These are phyloP conservation scores for Colletotrichum theobromicola DNA, from an alignment of 2,329 filamentous ascomycete species.

Conservation along the genomic window DNA sequence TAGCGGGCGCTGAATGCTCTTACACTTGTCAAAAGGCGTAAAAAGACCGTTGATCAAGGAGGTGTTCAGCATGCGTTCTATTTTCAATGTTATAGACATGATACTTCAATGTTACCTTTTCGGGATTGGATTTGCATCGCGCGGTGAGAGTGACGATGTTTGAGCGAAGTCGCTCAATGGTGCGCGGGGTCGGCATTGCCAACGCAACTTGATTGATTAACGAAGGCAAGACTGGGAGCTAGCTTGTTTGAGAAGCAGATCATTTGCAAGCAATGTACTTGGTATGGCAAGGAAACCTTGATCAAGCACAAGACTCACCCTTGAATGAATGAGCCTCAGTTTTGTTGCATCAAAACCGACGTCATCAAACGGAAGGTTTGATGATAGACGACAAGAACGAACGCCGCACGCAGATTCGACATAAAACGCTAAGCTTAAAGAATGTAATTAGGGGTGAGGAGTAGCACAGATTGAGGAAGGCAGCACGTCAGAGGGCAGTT, in stretches of 20 bases:
- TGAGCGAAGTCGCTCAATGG: neutral
- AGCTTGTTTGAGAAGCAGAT: neutral
- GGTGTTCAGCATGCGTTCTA: neutral
- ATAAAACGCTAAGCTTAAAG: no score
- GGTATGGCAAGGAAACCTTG: rapidly evolving
- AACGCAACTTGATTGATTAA: neutral
- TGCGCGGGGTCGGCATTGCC: no score
- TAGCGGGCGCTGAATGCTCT: neutral
- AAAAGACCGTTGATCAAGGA: neutral
- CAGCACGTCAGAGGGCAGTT: no score
- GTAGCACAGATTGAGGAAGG: no score
- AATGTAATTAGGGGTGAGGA: no score
- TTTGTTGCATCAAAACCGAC: neutral
- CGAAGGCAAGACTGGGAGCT: neutral
- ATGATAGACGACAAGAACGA: neutral
- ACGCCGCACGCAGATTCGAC: no score
- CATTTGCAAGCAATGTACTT: rapidly evolving
- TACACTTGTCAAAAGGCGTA: neutral
- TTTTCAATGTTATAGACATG: rapidly evolving
- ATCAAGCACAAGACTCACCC: neutral
- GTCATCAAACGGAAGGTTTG: neutral
- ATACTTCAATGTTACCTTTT: neutral
- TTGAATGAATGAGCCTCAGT: neutral
- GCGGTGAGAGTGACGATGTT: neutral
- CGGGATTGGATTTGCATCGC: neutral